These are phyloP conservation scores for Diaporthe batatas DNA, from an alignment of 2,329 filamentous ascomycete genomes.

Conservation along the genomic window DNA sequence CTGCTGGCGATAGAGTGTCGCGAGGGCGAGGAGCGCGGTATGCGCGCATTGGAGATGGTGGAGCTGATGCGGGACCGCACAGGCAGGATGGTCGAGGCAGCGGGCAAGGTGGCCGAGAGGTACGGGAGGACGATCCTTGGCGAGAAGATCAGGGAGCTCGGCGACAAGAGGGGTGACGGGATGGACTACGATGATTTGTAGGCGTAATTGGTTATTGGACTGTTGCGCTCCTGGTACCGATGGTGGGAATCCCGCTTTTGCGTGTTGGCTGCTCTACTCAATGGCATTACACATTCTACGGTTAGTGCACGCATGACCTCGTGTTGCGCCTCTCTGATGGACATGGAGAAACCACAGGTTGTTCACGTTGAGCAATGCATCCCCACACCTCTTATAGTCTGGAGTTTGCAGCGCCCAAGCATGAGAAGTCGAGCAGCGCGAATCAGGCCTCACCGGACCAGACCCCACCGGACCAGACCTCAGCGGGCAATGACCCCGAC, in stretches of 20 bases:
- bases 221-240: background rate
- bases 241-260: background rate
- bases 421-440: background rate
- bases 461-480: background rate
- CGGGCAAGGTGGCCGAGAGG: constrained; percentile 87
- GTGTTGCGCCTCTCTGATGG: background rate
- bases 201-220: background rate
- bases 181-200: constrained; percentile 55
- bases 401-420: background rate
- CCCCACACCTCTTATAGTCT: background rate
- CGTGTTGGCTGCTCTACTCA: background rate
- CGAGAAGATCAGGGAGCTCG: constrained; percentile 91
- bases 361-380: background rate
- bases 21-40: constrained; percentile 91
- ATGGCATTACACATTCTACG: constrained; percentile 1
- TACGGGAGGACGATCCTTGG: constrained; percentile 85
- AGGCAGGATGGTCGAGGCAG: constrained; percentile 92
- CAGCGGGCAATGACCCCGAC: constrained; percentile 2
- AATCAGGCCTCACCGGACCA: background rate
- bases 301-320: background rate
- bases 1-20: constrained; percentile 91
- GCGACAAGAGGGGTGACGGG: constrained; percentile 76
- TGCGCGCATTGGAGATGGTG: constrained; percentile 94
- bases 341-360: background rate
- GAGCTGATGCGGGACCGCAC: constrained; percentile 85